phyloP scores from a whole-genome alignment of 2,329 filamentous ascomycete species.

The Sporothrix sp. region DNA sequence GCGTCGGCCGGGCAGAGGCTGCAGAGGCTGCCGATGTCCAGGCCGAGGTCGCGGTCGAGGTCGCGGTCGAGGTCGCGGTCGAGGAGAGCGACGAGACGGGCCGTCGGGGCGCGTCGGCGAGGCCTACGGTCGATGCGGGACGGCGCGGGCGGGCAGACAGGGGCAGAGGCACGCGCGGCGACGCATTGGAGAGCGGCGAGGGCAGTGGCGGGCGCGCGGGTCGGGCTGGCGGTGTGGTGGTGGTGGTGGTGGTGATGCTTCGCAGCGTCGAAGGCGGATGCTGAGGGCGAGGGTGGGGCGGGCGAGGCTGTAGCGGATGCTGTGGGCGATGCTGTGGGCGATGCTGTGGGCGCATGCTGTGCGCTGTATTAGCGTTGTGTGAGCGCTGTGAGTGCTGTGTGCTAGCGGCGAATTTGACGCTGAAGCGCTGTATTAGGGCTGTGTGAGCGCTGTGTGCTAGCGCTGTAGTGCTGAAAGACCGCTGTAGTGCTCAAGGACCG shows the following conservation, averaged over 20 bases:
- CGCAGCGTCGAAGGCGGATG: neutral
- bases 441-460: too few species aligned
- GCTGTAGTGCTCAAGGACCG: too few species aligned
- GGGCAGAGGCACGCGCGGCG: neutral
- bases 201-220: neutral
- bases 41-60: neutral
- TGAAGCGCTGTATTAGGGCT: neutral
- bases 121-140: neutral
- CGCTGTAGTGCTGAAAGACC: too few species aligned
- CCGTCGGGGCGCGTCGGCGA: neutral
- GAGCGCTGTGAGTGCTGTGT: neutral
- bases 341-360: neutral
- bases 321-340: conserved; percentile 1
- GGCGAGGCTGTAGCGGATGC: neutral
- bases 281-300: neutral
- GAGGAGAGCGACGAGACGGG: neutral
- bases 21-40: too few species aligned
- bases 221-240: neutral
- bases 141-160: neutral
- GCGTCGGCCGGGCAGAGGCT: neutral
- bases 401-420: too few species aligned
- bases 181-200: neutral
- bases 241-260: neutral
- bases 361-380: neutral
- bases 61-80: neutral